Evolutionary conservation across 345 rosid species (phyloP), one percentile per base, ranked within the genome.

Genomic region (Arabidopsis arenosa): DNA sequence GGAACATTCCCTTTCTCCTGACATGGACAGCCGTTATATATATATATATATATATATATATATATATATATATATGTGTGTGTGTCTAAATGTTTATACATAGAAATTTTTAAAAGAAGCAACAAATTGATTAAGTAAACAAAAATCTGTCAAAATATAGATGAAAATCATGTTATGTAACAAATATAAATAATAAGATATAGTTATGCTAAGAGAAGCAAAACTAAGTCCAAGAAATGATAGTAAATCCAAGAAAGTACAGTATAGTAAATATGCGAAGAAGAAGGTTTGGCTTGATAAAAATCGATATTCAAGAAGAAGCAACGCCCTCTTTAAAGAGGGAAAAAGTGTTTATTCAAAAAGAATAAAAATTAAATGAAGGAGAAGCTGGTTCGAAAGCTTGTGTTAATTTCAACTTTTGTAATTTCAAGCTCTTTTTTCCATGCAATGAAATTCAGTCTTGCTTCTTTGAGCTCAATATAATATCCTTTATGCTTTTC

Each of bases 1-100:
- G 53, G 60, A 70, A 77, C 80, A 77, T 70, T 77, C 76, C 12
- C 72, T 77, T 53, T 61, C 56, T 48, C 69, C 75, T 69, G 64
- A 68, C 40, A 53, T 62, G 51, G 75, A 68, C 64, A 43, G 58
- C 51, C 70, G 54, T 62, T 68, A 47, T 55, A 6, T 41, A 41
- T 12, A 13, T 23, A 66, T 6, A 10, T 58, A 5, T 26, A 6
- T 41, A 41, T 12, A 13, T 23, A 66, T 6, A 10, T 58, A 5
- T 26, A n/a, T n/a, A 6, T 41, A 41, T 12, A 13, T 23, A 66
- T 6, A 10, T 58, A 5, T 26, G 6, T 62, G 49, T 49, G 5
- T 64, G 37, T 44, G 13, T 11, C 40, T 61, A 3, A 60, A 51
- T 23, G 26, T 23, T 23, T 23, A 23, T 23, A 23, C 58, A 58